Percentiles rank a stretch among this genome's conserved stretches.
Evolutionary conservation across 441 rosid genomes (phyloP).

Genomic region (Lepidium campestre): DNA sequence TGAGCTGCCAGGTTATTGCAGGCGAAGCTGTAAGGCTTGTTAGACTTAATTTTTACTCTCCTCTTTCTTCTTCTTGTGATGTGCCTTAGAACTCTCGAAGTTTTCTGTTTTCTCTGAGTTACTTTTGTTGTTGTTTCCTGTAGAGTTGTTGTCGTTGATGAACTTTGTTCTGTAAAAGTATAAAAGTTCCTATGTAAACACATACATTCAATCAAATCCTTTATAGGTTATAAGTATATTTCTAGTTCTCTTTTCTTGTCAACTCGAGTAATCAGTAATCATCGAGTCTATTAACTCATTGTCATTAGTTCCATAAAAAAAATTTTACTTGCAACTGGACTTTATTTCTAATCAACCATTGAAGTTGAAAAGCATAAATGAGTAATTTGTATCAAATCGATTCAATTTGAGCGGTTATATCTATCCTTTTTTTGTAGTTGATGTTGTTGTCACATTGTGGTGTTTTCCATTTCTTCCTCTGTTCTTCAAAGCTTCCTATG

Average conservation of each 20-base stretch:
- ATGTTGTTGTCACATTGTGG: slow-evolving; percentile 17
- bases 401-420: not conserved
- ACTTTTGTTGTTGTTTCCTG: slow-evolving; percentile 13
- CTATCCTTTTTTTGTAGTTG: not conserved
- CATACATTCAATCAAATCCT: not conserved
- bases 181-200: not conserved
- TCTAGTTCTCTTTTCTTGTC: not conserved
- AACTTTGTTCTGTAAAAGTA: not conserved
- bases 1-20: slow-evolving; percentile 75
- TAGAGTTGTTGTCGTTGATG: slow-evolving; percentile 6
- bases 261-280: too few relatives aligned
- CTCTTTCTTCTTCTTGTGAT: not conserved
- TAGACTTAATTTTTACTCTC: slow-evolving; percentile 13
- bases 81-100: slow-evolving; percentile 1
- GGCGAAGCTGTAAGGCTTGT: slow-evolving; percentile 85
- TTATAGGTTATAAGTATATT: not conserved
- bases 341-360: not conserved
- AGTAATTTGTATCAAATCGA: not conserved
- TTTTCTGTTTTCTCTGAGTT: not conserved
- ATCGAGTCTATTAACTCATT: too few relatives aligned
- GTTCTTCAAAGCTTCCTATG: slow-evolving; percentile 70
- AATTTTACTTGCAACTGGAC: not conserved
- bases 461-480: slow-evolving; percentile 50
- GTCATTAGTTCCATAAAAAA: too few relatives aligned
- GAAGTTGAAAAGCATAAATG: not conserved